phyloP scores from a whole-genome alignment of 2,329 filamentous ascomycete species.

The Paraphoma chrysanthemicola region DNA sequence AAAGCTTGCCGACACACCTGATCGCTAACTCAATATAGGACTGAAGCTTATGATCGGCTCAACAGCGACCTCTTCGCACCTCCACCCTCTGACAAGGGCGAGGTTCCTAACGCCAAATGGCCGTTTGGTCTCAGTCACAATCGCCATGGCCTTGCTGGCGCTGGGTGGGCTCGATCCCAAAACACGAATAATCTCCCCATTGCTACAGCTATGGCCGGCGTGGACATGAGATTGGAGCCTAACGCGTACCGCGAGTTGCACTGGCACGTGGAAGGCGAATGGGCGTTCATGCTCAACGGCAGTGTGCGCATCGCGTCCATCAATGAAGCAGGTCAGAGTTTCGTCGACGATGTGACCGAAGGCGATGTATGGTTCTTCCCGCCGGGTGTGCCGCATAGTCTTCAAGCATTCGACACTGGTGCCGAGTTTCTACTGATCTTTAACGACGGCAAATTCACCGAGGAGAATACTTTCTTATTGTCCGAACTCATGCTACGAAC shows the following conservation, averaged over 20 bases:
- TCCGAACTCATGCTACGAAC: slow-evolving; percentile 59
- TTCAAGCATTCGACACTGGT: slow-evolving; percentile 63
- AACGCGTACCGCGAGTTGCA: slow-evolving; percentile 69
- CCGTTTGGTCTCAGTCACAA: slow-evolving; percentile 52
- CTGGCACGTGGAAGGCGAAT: slow-evolving; percentile 65
- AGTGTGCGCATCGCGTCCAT: slow-evolving; percentile 60
- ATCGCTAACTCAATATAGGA: slow-evolving; percentile 1
- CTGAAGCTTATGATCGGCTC: slow-evolving; percentile 42
- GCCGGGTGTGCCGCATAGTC: slow-evolving; percentile 49
- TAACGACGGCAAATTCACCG: slow-evolving; percentile 64
- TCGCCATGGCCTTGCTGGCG: slow-evolving; percentile 47
- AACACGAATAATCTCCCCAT: slow-evolving; percentile 48
- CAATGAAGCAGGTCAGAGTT: slow-evolving; percentile 59
- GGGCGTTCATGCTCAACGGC: slow-evolving; percentile 59
- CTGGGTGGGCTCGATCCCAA: slow-evolving; percentile 52
- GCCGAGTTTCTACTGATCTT: slow-evolving; percentile 50
- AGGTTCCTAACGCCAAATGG: slow-evolving; percentile 51
- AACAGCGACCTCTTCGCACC: slow-evolving; percentile 51
- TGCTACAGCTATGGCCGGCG: slow-evolving; percentile 52
- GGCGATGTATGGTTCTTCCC: slow-evolving; percentile 49
- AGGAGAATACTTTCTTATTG: slow-evolving; percentile 66
- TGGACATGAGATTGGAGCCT: slow-evolving; percentile 51
- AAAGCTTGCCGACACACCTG: rapidly evolving
- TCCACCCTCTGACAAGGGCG: slow-evolving; percentile 49
- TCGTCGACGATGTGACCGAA: slow-evolving; percentile 49